Base-by-base conservation (phyloP, 2,329 filamentous ascomycete species). In the Trichoderma sp. region DNA sequence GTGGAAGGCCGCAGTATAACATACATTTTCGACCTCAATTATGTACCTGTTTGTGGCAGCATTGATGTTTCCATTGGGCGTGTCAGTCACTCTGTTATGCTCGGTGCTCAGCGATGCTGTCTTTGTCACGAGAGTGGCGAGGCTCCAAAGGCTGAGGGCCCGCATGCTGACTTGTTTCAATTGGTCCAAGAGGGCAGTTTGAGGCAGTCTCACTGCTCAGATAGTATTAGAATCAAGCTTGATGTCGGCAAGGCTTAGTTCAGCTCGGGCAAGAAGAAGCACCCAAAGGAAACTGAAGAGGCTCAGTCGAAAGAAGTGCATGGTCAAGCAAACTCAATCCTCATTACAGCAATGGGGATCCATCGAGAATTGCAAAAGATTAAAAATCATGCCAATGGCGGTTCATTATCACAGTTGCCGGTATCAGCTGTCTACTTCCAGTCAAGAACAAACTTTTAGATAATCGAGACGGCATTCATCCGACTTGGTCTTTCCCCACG, bases 41-140 rank as follows among this genome's bases (percentile, higher is more conserved):
- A 76, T 75, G 66, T 74, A 76, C 67, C 73, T 75, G 18, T 73
- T 73, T 34, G 72, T 73, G 1, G 72, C 61, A 32, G 63, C 69
- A 51, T 59, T 69, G 64, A 30, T 13, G 21, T 30, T 61, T 14
- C 18, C 32, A 16, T 7, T 24, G 4, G 67, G 60, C 4, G 3
- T 18, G 28, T 66, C 63, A 18, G 63, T 24, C 10, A 37, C 16
- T 49, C 52, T 60, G 13, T 37, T 68, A 32, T 65, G 51, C 26
- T n/a, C 55, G 24, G 34, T 24, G 18, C 58, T 61, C 37, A 49
- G 37, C 14, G 39, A 59, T 16, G 18, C 13, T 14, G 30, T 30
- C 8, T 30, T 55, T 7, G 4, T 16, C 14, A 39, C 37, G 21
- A 52, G n/a, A 10, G 39, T n/a, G n/a, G 52, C 59, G 56, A 70